Evolutionary conservation across 345 rosid species (phyloP).

Genomic region (Mallotus nudiflorus): DNA sequence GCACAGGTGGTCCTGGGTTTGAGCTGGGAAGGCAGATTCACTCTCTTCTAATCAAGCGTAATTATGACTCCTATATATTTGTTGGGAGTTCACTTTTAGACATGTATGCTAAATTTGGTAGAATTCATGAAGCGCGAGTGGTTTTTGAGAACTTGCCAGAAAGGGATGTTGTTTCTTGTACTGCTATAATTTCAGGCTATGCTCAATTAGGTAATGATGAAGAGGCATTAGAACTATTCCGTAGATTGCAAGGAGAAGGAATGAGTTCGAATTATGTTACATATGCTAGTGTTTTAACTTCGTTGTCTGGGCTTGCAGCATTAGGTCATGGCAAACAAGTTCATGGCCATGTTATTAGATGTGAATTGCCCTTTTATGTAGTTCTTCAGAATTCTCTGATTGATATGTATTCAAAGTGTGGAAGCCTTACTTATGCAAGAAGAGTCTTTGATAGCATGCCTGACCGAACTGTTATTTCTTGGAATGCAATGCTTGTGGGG

Average conservation of each 20-base stretch:
- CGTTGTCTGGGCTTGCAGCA: conserved; percentile 82
- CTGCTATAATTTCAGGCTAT: conserved; percentile 89
- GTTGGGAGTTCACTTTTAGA: conserved; percentile 97
- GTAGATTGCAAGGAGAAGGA: conserved; percentile 61
- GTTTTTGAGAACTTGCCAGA: conserved; percentile 70
- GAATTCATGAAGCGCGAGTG: conserved; percentile 71
- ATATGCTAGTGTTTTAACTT: conserved; percentile 70
- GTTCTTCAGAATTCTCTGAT: conserved; percentile 82
- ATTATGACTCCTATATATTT: conserved; percentile 56
- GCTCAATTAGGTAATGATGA: conserved; percentile 79
- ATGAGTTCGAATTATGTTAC: conserved; percentile 84
- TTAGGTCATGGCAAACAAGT: conserved; percentile 83
- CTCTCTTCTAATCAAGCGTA: conserved; percentile 55
- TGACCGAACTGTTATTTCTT: conserved; percentile 66
- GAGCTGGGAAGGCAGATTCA: conserved; percentile 77
- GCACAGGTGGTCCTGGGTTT: conserved; percentile 51
- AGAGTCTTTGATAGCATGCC: conserved; percentile 69
- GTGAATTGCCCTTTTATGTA: conserved; percentile 53
- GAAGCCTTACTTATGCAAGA: conserved; percentile 60
- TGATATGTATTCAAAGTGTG: conserved; percentile 94
- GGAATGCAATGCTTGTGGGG: conserved; percentile 92
- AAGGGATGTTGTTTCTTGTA: conserved; percentile 95
- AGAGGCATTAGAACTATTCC: conserved; percentile 72
- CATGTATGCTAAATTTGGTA: conserved; percentile 90
- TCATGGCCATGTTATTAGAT: conserved; percentile 68